Evolutionary conservation across 192 early-diverging fungal genomes (phyloP).

Genomic region (Jimgerdemannia lactiflua): DNA sequence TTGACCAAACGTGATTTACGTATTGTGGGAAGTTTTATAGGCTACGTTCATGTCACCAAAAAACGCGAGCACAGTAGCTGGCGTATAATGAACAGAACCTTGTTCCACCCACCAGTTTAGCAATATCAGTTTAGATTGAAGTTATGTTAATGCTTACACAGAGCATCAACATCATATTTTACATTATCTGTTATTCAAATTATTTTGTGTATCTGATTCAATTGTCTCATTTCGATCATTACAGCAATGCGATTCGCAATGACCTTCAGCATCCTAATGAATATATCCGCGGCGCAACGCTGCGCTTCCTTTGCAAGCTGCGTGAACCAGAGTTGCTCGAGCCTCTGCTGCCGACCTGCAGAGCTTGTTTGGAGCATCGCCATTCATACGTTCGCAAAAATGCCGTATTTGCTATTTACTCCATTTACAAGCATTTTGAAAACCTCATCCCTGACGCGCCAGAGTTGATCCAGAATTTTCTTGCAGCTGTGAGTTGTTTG

Average conservation of each 20-base stretch:
- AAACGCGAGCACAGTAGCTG: too few species aligned
- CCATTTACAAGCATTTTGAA: conserved; percentile 87
- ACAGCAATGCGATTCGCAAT: conserved; percentile 88
- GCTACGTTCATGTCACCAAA: too few species aligned
- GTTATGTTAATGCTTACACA: too few species aligned
- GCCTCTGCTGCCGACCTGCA: conserved; percentile 86
- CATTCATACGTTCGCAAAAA: conserved; percentile 99
- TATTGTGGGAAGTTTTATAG: not conserved
- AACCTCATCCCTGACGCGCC: conserved; percentile 94
- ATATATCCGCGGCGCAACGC: conserved; percentile 91
- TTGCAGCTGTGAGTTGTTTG: conserved; percentile 42
- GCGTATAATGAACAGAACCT: too few species aligned
- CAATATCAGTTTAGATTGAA: too few species aligned
- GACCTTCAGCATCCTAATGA: conserved; percentile 99
- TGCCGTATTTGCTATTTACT: conserved; percentile 89
- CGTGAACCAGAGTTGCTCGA: conserved; percentile 93
- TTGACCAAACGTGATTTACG: not conserved
- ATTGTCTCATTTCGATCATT: not conserved
- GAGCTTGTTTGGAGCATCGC: conserved; percentile 90
- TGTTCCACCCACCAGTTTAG: too few species aligned
- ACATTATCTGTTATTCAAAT: too few species aligned
- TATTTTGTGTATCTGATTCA: too few species aligned
- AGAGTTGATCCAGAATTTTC: conserved; percentile 76
- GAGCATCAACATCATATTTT: too few species aligned
- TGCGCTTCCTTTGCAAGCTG: conserved; percentile 95